These are phyloP conservation scores for Punctularia strigosozonata DNA, from an alignment of 768 basidiomycete genomes.

Conservation along the genomic window DNA sequence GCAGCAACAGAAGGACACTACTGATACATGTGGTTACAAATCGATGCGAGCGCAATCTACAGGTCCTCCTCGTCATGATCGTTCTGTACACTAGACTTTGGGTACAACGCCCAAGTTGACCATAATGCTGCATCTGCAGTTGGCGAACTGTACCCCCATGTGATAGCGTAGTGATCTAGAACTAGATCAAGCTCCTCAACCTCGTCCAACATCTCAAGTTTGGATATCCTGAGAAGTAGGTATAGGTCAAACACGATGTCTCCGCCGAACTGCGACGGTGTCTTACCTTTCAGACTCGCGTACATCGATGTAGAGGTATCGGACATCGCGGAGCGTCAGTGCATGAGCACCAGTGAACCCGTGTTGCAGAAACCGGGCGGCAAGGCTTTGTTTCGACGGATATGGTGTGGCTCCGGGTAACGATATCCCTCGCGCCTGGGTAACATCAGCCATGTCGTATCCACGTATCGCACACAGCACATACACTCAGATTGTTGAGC, in stretches of 20 bases:
- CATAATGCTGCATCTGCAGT: too few relatives aligned
- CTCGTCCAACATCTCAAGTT: conserved; percentile 85
- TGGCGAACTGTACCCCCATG: too few relatives aligned
- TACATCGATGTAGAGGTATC: conserved; percentile 31
- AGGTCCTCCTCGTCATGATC: too few relatives aligned
- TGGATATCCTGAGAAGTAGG: conserved; percentile 44
- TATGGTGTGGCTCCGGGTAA: conserved; percentile 67
- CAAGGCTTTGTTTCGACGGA: conserved; percentile 41
- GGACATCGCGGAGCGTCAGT: conserved; percentile 59
- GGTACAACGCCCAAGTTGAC: too few relatives aligned
- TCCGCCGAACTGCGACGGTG: too few relatives aligned
- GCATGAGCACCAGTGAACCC: conserved; percentile 47
- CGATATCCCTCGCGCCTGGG: conserved; percentile 55
- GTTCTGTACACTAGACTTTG: too few relatives aligned
- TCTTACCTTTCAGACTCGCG: conserved; percentile 49
- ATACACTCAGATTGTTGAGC: conserved; percentile 74
- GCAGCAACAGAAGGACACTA: too few relatives aligned
- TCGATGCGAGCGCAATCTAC: too few relatives aligned
- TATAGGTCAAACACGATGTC: not conserved
- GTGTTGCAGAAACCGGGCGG: conserved; percentile 42
- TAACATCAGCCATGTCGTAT: not conserved
- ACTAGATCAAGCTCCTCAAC: conserved; percentile 91
- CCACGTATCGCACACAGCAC: conserved; percentile 7
- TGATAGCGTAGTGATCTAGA: conserved; percentile 79
- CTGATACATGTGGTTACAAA: too few relatives aligned